These are phyloP conservation scores for Poronia punctata DNA, from an alignment of 495 filamentous ascomycete species.

Conservation along the genomic window DNA sequence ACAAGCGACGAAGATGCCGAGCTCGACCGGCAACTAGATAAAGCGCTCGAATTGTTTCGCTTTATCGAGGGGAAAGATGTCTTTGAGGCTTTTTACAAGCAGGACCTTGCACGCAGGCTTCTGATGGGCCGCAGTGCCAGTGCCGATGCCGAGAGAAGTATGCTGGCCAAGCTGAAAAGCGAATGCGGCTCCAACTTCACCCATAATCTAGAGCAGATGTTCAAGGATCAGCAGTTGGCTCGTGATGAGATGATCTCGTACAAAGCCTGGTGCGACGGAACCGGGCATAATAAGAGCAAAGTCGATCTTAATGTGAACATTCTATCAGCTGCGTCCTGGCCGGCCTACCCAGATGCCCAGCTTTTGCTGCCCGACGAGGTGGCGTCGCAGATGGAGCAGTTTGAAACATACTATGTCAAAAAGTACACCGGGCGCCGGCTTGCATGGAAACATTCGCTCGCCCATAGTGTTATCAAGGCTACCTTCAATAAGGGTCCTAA, in stretches of 20 bases:
- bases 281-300: slow-evolving; percentile 41
- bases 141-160: slow-evolving; percentile 89
- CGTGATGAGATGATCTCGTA: slow-evolving; percentile 78
- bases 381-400: slow-evolving; percentile 58
- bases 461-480: slow-evolving; percentile 77
- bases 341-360: slow-evolving; percentile 74
- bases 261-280: slow-evolving; percentile 41
- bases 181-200: slow-evolving; percentile 93
- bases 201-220: slow-evolving; percentile 97
- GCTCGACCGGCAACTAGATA: slow-evolving; percentile 81
- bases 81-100: slow-evolving; percentile 98
- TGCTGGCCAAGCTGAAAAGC: slow-evolving; percentile 82
- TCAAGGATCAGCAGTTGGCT: slow-evolving; percentile 91
- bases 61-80: slow-evolving; percentile 97
- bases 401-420: slow-evolving; percentile 71
- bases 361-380: slow-evolving; percentile 71
- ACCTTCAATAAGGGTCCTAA: slow-evolving; percentile 70
- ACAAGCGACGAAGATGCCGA: slow-evolving; percentile 82
- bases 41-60: slow-evolving; percentile 86
- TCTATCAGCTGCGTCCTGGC: slow-evolving; percentile 83
- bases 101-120: slow-evolving; percentile 80
- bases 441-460: slow-evolving; percentile 85
- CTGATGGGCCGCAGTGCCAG: slow-evolving; percentile 88
- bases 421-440: slow-evolving; percentile 85
- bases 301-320: slow-evolving; percentile 83